Base-by-base conservation (phyloP, 1,284 basidiomycete species). In the Cryptococcus sp. region DNA sequence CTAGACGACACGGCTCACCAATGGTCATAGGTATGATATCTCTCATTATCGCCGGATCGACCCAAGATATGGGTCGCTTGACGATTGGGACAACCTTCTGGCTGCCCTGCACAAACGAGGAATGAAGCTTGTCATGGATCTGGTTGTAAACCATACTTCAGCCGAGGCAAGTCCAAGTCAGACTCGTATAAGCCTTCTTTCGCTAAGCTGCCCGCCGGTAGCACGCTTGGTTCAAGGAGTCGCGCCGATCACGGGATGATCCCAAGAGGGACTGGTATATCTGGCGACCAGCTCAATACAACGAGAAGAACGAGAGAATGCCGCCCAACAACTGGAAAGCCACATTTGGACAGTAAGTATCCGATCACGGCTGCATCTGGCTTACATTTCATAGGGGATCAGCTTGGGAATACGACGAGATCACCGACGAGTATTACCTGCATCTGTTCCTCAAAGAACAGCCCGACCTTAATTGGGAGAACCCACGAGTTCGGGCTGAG, bases 271-370 rank as follows among this genome's bases (percentile, higher is more conserved):
- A 82, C 64, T 82, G 78, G 77, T 82, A 80, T 67, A 79, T 75
- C 69, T 47, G 57, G 42, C 48, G 72, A 74, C 47, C 80, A 78
- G 58, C 64, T 23, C 62, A 68, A 39, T 77, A 69, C 48, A 65
- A 66, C 52, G 66, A 57, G 8, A 75, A 75, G 20, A 74, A 76
- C 10, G 62, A 71, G 47, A 50, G 70, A 10, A 53, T 67, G 0
- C 73, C 73, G 5, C 81, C 81, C 6, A 81, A 80, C 68, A 82
- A 82, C 72, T 83, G 81, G 82, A 64, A 69, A 7, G 71, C 71
- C 7, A 69, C 65, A 50, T 82, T 81, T 56, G 80, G 78, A 42
- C 61, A 56, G 61, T 71, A 51, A 56, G 65, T 67, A 16, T 3
- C 22, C 3, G 15, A 8, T 31, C 19, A 27, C 25, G 44, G 20